Base-by-base conservation (phyloP, 768 basidiomycete species). In the Rhizopogon rudus region DNA sequence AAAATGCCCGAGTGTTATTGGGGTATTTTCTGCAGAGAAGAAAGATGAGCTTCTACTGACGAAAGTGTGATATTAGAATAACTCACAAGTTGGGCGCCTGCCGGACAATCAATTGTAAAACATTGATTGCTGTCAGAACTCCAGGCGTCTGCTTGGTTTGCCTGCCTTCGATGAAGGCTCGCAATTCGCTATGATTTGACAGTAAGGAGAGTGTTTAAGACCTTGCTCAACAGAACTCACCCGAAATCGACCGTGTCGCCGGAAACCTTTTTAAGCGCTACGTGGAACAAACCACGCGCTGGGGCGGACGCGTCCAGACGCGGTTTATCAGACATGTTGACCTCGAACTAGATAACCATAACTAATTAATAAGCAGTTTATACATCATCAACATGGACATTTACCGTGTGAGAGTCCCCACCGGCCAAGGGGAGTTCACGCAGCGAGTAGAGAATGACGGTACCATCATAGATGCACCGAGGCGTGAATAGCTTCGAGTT, bases 91-190 rank as follows among this genome's bases (percentile, higher is more conserved):
- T 81, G 0, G 75, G 71, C 0, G 66, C 73, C 51, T 82, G 80
- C 0, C 79, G 73, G 2, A 83, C 56, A 10, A 83, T 70, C 1
- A 82, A 64, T 44, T 83, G 80, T 0, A 82, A 53, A 1, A 83
- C 60, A 39, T 78, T 83, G 0, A 73, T 70, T 0, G 80, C 79
- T 3, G 70, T 68, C 1, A 65, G 40, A 3, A 73, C 69, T 25
- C 69, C 60, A 31, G 50, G 60, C 17, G n/a, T 70, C 28, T 69
- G 42, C 6, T 67, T 64, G 0, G n/a, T 62, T 3, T 59, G 60
- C 2, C 20, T 52, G 1, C 70, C 68, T 20, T 68, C 60, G 2
- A 70, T 12, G 31, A 71, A 65, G 13, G 17, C 35, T 28, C 59
- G 62, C 5, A 70, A 61, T 14, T 65, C 68, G 39, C 70, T 70